Evolutionary conservation across 1,284 basidiomycete genomes (phyloP), one percentile per base, ranked within the genome.

Genomic region (Anthracocystis setariae): DNA sequence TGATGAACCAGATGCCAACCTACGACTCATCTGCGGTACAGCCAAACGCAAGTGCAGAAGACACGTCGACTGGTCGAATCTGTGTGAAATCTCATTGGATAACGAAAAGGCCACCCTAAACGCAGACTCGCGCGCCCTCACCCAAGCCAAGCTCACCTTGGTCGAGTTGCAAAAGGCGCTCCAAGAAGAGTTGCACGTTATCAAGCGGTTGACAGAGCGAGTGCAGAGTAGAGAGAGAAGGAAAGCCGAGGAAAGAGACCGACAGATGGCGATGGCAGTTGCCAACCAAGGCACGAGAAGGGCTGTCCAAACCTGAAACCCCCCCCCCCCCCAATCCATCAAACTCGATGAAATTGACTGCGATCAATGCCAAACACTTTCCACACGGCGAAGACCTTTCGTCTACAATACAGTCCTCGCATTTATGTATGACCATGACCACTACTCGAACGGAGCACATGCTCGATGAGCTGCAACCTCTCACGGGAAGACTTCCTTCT

Each of bases 21-120:
- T 3, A 32, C 32, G 15, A 8, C n/a, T 44, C 23, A 25, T 75
- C 3, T 75, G 73, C n/a, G 59, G 40, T 2, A 21, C 33, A 9
- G 50, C 60, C 5, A 72, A 69, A 21, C 56, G 73, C 32, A 75
- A 69, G 25, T 75, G 73, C 42, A 52, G 58, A 23, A 42, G 68
- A 10, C 73, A 75, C 39, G 5, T 55, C 3, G 73, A 72, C 15
- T 75, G 73, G 73, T 56, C 62, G 8, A 65, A 71, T 24, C 47
- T 71, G 23, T 60, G 61, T 53, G 68, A 71, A 35, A 13, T 60
- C 5, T 42, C 53, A n/a, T 21, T 71, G 29, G 68, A 68, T 40
- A 58, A 62, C 21, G 60, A 64, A 43, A 72, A 64, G 56, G 39
- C 56, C 13, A 57, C 29, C 8, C 23, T 75, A 37, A 67, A 66